Evolutionary conservation across 495 filamentous ascomycete genomes (phyloP), one percentile per base, ranked within the genome.

Genomic region (Umbilicaria muhlenbergii): DNA sequence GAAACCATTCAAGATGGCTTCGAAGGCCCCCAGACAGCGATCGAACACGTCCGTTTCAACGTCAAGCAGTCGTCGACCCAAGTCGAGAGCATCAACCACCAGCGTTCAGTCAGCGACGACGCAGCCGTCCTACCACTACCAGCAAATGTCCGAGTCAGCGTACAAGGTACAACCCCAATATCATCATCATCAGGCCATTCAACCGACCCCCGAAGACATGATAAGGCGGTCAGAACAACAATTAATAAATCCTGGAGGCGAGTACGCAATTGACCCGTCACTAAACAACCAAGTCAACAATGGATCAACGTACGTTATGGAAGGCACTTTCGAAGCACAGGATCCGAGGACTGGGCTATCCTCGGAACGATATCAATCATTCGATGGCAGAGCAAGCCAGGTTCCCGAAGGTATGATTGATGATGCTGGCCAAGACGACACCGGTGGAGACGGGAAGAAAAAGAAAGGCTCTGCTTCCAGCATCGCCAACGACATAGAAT

Each of bases 401-500:
- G 64, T 80, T 38, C 58, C 76, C 28, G 77, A 83, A 14, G 65
- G 67, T 7, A 49, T 65, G 1, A 66, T 71, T 36, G 80, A 87
- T 17, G 78, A 81, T 7, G 75, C 45, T 21, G 39, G 31, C 8
- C 51, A 74, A 36, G 74, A 80, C 15, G 68, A 78, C 32, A 73
- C 66, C 0, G 81, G 84, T 46, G 65, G 74, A 21, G 72, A 74
- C 11, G 63, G 64, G 16, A 68, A 71, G 47, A 75, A 73, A 49
- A 87, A 81, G 61, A 75, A 78, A 43, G 70, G 71, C 1, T 77
- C 80, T 4, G 75, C 70, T 33, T 76, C 81, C 0, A 88, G 76
- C 18, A 75, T 86, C 3, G 86, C 86, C 28, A 94, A 93, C 58
- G 91, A 98, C 51, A 73, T 83, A 37, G 91, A 98, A 56, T 73